These are phyloP conservation scores for Magnolia officinalis DNA, from an alignment of 164 flowering plant species.

Conservation along the genomic window DNA sequence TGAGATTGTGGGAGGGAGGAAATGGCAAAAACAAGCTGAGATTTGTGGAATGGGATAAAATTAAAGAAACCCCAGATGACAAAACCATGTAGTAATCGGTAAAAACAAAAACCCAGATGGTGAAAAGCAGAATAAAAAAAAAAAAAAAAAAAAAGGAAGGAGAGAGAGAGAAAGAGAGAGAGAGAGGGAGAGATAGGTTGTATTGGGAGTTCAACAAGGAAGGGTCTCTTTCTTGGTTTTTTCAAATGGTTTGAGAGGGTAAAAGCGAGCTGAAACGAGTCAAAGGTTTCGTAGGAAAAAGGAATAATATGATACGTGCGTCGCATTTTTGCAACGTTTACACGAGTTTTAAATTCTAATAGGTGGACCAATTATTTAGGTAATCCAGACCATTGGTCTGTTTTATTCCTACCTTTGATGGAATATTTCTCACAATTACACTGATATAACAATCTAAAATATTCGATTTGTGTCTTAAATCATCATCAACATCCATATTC, in stretches of 20 bases:
- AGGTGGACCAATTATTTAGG: neutral
- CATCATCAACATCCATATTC: no score
- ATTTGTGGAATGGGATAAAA: neutral
- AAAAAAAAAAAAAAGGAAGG: neutral
- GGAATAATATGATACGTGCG: neutral
- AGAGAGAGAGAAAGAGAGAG: neutral
- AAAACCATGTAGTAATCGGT: conserved; percentile 1
- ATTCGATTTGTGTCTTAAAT: no score
- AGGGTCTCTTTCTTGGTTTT: conserved; percentile 27
- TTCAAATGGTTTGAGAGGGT: conserved; percentile 38
- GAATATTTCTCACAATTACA: no score
- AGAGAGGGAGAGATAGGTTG: neutral
- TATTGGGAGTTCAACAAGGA: neutral
- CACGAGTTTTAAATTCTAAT: neutral
- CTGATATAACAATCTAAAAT: no score
- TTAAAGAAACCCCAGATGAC: neutral
- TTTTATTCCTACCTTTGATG: neutral
- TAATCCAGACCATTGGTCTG: neutral
- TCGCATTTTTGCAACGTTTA: conserved; percentile 1
- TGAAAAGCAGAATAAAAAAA: neutral
- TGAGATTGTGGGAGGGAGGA: neutral
- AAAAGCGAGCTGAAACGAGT: conserved; percentile 16
- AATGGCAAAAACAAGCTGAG: neutral
- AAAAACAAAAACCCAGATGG: neutral
- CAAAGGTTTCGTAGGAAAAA: conserved; percentile 7